Evolutionary conservation across 441 rosid genomes (phyloP).

Genomic region (Daphne laureola): DNA sequence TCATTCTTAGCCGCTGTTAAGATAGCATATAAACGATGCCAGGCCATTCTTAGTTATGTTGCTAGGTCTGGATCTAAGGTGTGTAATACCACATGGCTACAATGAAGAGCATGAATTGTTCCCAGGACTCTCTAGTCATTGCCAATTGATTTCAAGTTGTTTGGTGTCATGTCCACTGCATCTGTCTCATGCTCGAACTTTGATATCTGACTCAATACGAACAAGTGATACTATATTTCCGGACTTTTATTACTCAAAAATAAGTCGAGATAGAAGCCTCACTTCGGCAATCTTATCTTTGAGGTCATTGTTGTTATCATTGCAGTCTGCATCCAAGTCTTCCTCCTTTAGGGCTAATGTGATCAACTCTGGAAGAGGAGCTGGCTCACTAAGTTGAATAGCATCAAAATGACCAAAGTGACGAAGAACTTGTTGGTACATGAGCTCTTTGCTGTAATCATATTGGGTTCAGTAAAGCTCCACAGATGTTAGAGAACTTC

Average conservation of each 20-base stretch:
- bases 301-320: slow-evolving; percentile 56
- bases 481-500: slow-evolving; percentile 11
- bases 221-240: too few species aligned
- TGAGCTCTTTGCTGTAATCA: slow-evolving; percentile 76
- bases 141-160: slow-evolving; percentile 5
- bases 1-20: too few species aligned
- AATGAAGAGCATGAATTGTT: too few species aligned
- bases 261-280: slow-evolving; percentile 15
- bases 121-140: too few species aligned
- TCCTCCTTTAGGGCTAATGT: slow-evolving; percentile 85
- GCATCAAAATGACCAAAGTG: slow-evolving; percentile 89
- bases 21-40: too few species aligned
- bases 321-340: slow-evolving; percentile 52
- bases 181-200: not conserved
- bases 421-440: slow-evolving; percentile 88
- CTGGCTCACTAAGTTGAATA: slow-evolving; percentile 76
- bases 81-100: too few species aligned
- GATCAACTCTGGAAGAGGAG: slow-evolving; percentile 66
- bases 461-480: not conserved
- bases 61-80: too few species aligned
- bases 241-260: not conserved
- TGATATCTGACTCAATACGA: not conserved
- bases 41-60: too few species aligned
- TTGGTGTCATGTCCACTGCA: not conserved
- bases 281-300: slow-evolving; percentile 86